Base-by-base conservation (phyloP, 805 yeast species). In the Gaillardinia entomophila region DNA sequence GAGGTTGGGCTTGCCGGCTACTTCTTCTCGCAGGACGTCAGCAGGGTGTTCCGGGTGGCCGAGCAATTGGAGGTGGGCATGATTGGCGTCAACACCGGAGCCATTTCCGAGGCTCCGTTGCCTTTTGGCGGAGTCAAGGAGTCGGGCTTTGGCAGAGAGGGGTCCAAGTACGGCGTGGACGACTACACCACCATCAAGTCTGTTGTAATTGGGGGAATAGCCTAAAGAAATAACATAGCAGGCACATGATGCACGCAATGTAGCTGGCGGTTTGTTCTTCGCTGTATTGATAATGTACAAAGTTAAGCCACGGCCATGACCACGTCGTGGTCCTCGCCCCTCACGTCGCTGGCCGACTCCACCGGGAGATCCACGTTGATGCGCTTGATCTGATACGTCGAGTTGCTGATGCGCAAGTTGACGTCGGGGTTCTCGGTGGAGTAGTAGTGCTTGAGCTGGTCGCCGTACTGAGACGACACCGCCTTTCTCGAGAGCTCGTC, bases 111-210 rank as follows among this genome's bases (percentile, higher is more conserved):
- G 39, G 72, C 82, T 13, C 68, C 81, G n/a, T 50, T 78, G 40
- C 84, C 85, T 27, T 79, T 79, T 48, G 94, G 94, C 15, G 94
- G 94, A 32, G 69, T 83, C 29, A 81, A 81, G 49, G 75, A 80
- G 56, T 77, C 85, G 24, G 94, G 90, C 1, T 80, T 79, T 45
- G 90, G 92, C 33, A 74, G 88, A 57, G 89, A 82, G 61, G 89
- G 88, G 35, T 79, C 88, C 16, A 71, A 73, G 48, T 78, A 76
- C 52, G 92, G 92, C 25, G 53, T 82, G 32, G 86, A 82, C 35
- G 92, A 84, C 55, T 83, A 82, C 58, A 62, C 76, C 6, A 71
- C 72, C 15, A 55, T 81, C 40, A 84, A 84, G 61, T 69, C 84
- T 12, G 59, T 83, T 25, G 83, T 79, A 27, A 51, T 78, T 31